A percentile compares a stretch with the other conserved stretches of the same genome.
These are phyloP conservation scores for Sclerotinia trifoliorum DNA, from an alignment of 2,329 filamentous ascomycete genomes.

Conservation along the genomic window DNA sequence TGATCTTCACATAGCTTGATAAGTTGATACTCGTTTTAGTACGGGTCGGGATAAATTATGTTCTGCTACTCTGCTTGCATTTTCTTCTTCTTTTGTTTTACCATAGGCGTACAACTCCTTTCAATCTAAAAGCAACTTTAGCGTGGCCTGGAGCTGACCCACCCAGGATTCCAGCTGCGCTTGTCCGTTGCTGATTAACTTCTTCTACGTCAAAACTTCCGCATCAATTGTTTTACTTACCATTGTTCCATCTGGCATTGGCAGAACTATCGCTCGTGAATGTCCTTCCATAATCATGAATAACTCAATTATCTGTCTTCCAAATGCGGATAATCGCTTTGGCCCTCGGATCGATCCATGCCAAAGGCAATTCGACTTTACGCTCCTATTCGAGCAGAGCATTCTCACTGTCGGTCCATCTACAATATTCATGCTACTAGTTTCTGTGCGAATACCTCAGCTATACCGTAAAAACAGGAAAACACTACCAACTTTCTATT, in stretches of 20 bases:
- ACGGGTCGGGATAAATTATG: too few species aligned
- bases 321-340: constrained; percentile 14
- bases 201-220: too few species aligned
- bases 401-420: constrained; percentile 31
- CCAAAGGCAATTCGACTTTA: constrained; percentile 30
- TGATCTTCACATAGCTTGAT: too few species aligned
- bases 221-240: background rate
- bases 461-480: background rate
- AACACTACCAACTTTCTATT: constrained; percentile 9
- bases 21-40: too few species aligned
- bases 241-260: background rate
- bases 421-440: constrained; percentile 7
- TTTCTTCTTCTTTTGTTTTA: too few species aligned
- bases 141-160: too few species aligned
- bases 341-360: constrained; percentile 8
- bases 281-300: background rate
- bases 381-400: constrained; percentile 32
- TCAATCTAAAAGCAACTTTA: too few species aligned
- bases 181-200: too few species aligned
- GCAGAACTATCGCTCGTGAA: background rate
- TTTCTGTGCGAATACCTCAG: background rate
- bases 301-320: constrained; percentile 40
- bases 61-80: too few species aligned
- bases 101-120: too few species aligned
- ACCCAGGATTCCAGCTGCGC: too few species aligned